A percentile compares a stretch with the other conserved stretches of the same genome.
Conservation (phyloP, 805 yeast species). For the Kregervanrija delftensis region DNA sequence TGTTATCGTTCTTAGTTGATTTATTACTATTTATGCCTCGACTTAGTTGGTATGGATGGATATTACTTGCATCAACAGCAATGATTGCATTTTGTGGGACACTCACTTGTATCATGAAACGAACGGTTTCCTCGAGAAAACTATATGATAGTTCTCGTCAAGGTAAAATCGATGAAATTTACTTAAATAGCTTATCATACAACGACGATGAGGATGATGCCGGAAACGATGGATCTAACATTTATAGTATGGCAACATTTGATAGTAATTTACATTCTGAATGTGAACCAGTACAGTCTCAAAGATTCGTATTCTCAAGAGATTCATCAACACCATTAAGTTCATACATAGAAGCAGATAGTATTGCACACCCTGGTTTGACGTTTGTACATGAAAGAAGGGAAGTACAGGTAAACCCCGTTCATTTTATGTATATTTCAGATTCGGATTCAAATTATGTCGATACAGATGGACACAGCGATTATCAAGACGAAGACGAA, state of each 20-base stretch:
- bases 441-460: too few relatives aligned
- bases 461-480: too few relatives aligned
- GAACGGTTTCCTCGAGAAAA: slow-evolving; percentile 51
- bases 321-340: too few relatives aligned
- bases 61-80: slow-evolving; percentile 62
- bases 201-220: slow-evolving; percentile 7
- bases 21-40: slow-evolving; percentile 70
- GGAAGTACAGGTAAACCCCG: too few relatives aligned
- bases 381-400: too few relatives aligned
- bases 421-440: too few relatives aligned
- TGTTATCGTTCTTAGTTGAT: slow-evolving; percentile 78
- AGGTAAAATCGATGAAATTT: slow-evolving; percentile 7
- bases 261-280: too few relatives aligned
- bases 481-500: too few relatives aligned
- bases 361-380: too few relatives aligned
- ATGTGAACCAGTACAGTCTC: too few relatives aligned
- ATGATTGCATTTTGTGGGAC: slow-evolving; percentile 58
- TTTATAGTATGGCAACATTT: neutral
- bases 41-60: slow-evolving; percentile 82
- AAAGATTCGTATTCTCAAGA: too few relatives aligned
- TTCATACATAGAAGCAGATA: too few relatives aligned
- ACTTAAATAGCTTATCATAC: slow-evolving; percentile 11
- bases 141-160: slow-evolving; percentile 2
- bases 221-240: neutral
- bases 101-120: slow-evolving; percentile 62